A percentile compares a stretch with the other conserved stretches of the same genome.
Evolutionary conservation across 345 rosid species (phyloP).

Genomic region (Aquilaria yunnanensis): DNA sequence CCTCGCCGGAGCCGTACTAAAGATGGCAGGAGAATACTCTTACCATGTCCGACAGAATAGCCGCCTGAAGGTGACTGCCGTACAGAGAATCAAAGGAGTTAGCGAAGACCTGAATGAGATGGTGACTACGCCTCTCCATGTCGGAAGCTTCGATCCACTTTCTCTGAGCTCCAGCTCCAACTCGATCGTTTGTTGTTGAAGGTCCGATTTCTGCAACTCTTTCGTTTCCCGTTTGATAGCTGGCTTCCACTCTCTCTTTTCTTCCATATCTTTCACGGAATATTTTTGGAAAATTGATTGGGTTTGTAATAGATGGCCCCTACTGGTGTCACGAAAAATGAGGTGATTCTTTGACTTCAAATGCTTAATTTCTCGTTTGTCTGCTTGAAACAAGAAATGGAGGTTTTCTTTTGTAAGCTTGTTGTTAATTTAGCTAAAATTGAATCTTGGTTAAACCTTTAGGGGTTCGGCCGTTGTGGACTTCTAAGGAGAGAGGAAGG

Average conservation of each 20-base stretch:
- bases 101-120: conserved; percentile 58
- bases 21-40: neutral
- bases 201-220: conserved; percentile 25
- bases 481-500: too few species aligned
- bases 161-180: conserved; percentile 47
- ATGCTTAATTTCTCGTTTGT: neutral
- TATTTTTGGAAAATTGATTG: conserved; percentile 9
- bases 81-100: conserved; percentile 38
- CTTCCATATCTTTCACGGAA: neutral
- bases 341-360: conserved; percentile 39
- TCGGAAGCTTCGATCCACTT: conserved; percentile 67
- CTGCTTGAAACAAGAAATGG: conserved; percentile 2
- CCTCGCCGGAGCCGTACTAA: too few species aligned
- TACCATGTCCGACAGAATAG: neutral
- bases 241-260: neutral
- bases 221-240: conserved; percentile 1
- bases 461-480: too few species aligned
- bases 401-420: neutral
- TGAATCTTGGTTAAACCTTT: too few species aligned
- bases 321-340: conserved; percentile 62
- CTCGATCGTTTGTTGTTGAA: conserved; percentile 85
- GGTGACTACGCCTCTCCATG: conserved; percentile 76
- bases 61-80: neutral
- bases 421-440: too few species aligned
- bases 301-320: conserved; percentile 59